phyloP scores from a whole-genome alignment of 202 grass and related monocot genomes.

The Zoysia matrella region DNA sequence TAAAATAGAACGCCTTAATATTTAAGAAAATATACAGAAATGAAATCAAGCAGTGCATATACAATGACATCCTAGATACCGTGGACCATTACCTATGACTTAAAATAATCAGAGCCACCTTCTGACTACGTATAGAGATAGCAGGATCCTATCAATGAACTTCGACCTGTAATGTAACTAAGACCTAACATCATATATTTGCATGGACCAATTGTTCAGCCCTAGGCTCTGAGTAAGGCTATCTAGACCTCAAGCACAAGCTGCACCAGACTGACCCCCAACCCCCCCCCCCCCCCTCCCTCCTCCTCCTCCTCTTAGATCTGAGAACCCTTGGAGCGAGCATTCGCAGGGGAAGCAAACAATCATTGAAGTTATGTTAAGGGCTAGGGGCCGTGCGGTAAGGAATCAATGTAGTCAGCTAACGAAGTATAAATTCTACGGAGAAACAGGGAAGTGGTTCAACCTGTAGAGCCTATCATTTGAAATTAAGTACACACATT shows the following conservation, averaged over 20 bases:
- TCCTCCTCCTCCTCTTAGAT: too few relatives aligned
- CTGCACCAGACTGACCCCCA: conserved; percentile 4
- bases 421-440: background rate
- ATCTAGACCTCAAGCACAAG: background rate
- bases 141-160: background rate
- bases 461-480: background rate
- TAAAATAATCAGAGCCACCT: background rate
- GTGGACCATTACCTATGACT: conserved; percentile 18
- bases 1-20: conserved; percentile 41
- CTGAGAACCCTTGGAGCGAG: too few relatives aligned
- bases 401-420: too few relatives aligned
- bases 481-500: background rate
- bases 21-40: conserved; percentile 31
- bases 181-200: conserved; percentile 14
- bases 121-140: conserved; percentile 4
- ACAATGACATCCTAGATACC: conserved; percentile 20
- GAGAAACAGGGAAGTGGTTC: background rate
- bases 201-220: conserved; percentile 21
- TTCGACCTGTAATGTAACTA: conserved; percentile 19
- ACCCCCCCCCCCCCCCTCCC: too few relatives aligned
- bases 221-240: background rate
- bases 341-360: too few relatives aligned
- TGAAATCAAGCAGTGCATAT: conserved; percentile 13
- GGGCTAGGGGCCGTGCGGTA: too few relatives aligned
- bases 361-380: too few relatives aligned